Percentiles rank a stretch among this genome's conserved stretches.
These are phyloP conservation scores for Parietichytrium sp. DNA, from an alignment of 108 stramenopile species.

Conservation along the genomic window DNA sequence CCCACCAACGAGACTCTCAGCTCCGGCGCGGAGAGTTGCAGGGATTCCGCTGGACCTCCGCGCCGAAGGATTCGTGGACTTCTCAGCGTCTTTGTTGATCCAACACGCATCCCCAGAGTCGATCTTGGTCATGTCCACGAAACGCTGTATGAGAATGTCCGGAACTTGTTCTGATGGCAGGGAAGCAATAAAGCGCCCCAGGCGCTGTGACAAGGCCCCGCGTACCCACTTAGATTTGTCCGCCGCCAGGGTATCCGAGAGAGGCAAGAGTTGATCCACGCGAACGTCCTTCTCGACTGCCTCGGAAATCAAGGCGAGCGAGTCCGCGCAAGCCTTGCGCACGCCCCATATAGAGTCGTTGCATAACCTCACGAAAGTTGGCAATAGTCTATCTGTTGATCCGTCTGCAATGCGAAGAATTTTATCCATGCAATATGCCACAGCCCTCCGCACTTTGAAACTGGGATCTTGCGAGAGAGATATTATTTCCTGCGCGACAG, in stretches of 20 bases:
- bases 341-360: constrained; percentile 90
- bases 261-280: constrained; percentile 45
- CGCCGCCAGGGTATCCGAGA: constrained; percentile 51
- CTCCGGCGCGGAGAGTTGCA: constrained; percentile 41
- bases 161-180: constrained; percentile 54
- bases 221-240: constrained; percentile 62
- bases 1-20: neutral
- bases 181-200: constrained; percentile 63
- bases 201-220: constrained; percentile 59
- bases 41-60: no score
- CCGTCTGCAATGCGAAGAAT: constrained; percentile 78
- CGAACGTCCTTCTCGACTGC: constrained; percentile 49
- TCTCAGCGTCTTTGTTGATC: neutral
- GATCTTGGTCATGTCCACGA: constrained; percentile 72
- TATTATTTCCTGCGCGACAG: constrained; percentile 81
- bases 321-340: constrained; percentile 69
- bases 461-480: constrained; percentile 82
- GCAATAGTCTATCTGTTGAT: constrained; percentile 71
- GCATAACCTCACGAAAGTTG: constrained; percentile 80
- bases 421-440: constrained; percentile 84
- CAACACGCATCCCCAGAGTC: constrained; percentile 70
- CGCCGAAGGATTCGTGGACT: no score
- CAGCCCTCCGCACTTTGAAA: constrained; percentile 83
- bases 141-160: constrained; percentile 71
- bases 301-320: constrained; percentile 57